Conservation (phyloP, 2,329 filamentous ascomycete species). For the Neopestalotiopsis clavispora region DNA sequence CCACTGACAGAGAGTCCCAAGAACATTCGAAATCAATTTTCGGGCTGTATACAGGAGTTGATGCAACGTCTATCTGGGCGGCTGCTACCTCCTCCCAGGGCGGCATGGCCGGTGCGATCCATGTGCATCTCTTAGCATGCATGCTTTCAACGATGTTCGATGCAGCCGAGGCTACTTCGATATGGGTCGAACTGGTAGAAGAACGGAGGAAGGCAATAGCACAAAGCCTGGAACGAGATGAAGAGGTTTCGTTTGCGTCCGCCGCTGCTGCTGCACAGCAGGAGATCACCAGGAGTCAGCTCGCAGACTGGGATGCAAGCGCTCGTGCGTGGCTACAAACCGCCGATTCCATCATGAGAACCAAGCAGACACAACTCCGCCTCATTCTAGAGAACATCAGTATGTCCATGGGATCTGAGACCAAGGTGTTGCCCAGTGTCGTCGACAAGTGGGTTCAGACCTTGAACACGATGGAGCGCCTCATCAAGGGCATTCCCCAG, state of each 20-base stretch:
- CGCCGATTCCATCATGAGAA: constrained; percentile 29
- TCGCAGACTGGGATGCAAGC: constrained; percentile 38
- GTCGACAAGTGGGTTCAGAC: constrained; percentile 17
- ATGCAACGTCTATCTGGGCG: constrained; percentile 36
- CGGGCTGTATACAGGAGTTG: constrained; percentile 27
- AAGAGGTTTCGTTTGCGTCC: background rate
- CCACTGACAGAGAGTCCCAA: background rate
- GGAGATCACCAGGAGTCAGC: constrained; percentile 26
- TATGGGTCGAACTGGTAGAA: constrained; percentile 40
- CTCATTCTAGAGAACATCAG: constrained; percentile 21
- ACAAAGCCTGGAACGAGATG: constrained; percentile 5
- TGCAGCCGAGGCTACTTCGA: constrained; percentile 32
- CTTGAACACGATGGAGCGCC: constrained; percentile 16
- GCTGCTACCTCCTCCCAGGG: constrained; percentile 33
- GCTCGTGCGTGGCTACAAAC: constrained; percentile 37
- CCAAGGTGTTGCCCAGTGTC: constrained; percentile 14
- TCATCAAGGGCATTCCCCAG: constrained; percentile 18
- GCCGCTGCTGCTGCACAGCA: constrained; percentile 16
- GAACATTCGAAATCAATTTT: constrained; percentile 9
- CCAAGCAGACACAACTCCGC: constrained; percentile 16
- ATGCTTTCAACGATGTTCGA: constrained; percentile 39
- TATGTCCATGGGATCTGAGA: constrained; percentile 4
- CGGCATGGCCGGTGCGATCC: constrained; percentile 22
- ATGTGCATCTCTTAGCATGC: constrained; percentile 37
- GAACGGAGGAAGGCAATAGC: constrained; percentile 20